Evolutionary conservation across 352 stramenopile species (phyloP), one percentile per base, ranked within the genome.

Genomic region (Phytophthora melonis): DNA sequence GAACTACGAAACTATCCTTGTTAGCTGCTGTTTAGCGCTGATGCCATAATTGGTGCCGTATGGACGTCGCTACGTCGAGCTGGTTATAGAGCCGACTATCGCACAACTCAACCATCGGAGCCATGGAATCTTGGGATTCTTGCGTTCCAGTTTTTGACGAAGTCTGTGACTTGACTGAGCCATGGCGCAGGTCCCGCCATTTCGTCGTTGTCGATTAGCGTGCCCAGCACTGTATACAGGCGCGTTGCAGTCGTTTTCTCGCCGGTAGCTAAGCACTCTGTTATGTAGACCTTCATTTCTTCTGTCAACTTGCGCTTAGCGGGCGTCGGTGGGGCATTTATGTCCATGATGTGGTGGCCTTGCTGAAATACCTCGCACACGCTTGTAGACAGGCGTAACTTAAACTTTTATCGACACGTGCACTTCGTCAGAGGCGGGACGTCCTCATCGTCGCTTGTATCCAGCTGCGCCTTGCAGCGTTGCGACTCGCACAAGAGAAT

Each of bases 61-160:
- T n/a, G n/a, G n/a, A n/a, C n/a, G 13, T 45, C 36, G 36, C 36
- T 18, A 45, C 16, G 13, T 45, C 36, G 36, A 45, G 36, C 36
- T 45, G 3, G 36, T 45, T 11, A 18, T 45, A 45, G 36, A 67
- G 21, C 16, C 39, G 16, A 5, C 61, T 23, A 27, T 61, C 61
- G 39, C 36, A 68, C 11, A 68, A n/a, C 50, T 50, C 32, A 43
- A 68, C 54, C 50, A 54, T 61, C 9, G 50, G 34, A 10, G 36
- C 36, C 50, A 68, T 56, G 32, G 61, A 60, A 25, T 61, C 23
- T 45, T 53, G 2, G 61, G 61, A 21, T 60, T 41, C 2, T 68
- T 54, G 21, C 36, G 21, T 21, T 68, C 32, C 36, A 61, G 25
- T 60, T 68, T 23, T 68, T 68, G 3, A 68, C 61, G n/a, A 61